These are phyloP conservation scores for Choiromyces venosus DNA, from an alignment of 495 filamentous ascomycete genomes.

Conservation along the genomic window DNA sequence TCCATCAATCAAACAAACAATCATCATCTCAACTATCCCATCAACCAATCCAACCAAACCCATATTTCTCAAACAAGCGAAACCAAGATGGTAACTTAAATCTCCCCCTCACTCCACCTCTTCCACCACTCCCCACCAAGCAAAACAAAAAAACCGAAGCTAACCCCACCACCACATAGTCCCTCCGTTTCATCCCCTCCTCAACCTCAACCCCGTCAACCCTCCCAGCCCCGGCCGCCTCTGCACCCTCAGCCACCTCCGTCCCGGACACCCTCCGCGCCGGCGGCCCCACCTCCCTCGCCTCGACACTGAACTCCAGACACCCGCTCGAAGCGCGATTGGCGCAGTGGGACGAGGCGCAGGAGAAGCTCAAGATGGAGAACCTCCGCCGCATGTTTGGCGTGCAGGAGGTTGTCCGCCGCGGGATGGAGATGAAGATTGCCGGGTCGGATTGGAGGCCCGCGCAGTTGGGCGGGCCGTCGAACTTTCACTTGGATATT, in stretches of 20 bases:
- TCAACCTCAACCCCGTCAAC: slow-evolving; percentile 53
- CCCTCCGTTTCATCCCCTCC: slow-evolving; percentile 79
- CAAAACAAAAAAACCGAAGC: neutral
- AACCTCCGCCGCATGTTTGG: slow-evolving; percentile 76
- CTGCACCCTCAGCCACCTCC: slow-evolving; percentile 80
- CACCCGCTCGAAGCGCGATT: slow-evolving; percentile 92
- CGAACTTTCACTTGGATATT: slow-evolving; percentile 60
- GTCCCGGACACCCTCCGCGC: slow-evolving; percentile 86
- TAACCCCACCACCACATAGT: slow-evolving; percentile 49
- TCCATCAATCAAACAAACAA: neutral
- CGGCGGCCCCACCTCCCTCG: slow-evolving; percentile 53
- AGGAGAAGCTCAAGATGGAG: slow-evolving; percentile 82
- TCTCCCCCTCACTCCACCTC: neutral
- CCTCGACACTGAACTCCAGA: slow-evolving; percentile 44
- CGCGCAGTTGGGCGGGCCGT: slow-evolving; percentile 44
- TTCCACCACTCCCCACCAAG: neutral
- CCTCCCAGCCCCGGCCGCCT: slow-evolving; percentile 53
- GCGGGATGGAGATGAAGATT: slow-evolving; percentile 94
- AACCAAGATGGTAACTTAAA: neutral
- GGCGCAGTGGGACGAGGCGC: slow-evolving; percentile 73
- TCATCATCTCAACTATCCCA: neutral
- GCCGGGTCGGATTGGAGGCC: slow-evolving; percentile 47
- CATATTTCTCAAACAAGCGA: neutral
- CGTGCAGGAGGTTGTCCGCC: slow-evolving; percentile 84
- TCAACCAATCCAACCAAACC: neutral